Conservation (phyloP, 306 rosid species). For the Adenanthera pavonina region DNA sequence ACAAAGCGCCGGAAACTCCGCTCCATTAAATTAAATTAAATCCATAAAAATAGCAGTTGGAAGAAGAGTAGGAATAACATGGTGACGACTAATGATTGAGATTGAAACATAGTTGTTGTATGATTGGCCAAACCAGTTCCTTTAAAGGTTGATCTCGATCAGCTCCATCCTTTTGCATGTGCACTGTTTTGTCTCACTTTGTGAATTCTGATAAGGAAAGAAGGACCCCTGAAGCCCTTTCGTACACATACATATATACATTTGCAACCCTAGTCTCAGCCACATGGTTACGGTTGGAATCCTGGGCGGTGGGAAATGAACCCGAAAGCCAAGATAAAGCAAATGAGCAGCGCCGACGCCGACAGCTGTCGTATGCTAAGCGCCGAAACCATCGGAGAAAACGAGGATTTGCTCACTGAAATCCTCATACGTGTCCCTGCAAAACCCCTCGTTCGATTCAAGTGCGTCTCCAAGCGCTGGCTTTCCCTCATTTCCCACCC, state of each 20-base stretch:
- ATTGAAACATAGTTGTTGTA: background rate
- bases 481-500: constrained; percentile 34
- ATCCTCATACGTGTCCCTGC: constrained; percentile 34
- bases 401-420: constrained; percentile 24
- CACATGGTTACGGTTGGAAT: background rate
- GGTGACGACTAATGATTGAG: constrained; percentile 18
- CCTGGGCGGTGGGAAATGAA: background rate
- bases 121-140: constrained; percentile 20
- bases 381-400: constrained; percentile 10
- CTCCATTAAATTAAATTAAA: background rate
- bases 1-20: no score
- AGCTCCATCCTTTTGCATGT: constrained; percentile 39
- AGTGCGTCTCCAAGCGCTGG: constrained; percentile 39
- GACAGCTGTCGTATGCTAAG: background rate
- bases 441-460: constrained; percentile 38
- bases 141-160: constrained; percentile 30
- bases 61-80: constrained; percentile 17
- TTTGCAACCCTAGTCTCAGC: background rate
- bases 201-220: constrained; percentile 28
- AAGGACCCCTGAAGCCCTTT: constrained; percentile 37
- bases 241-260: background rate
- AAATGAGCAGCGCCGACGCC: background rate
- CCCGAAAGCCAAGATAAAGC: background rate
- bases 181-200: constrained; percentile 38
- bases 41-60: background rate